A percentile compares a stretch with the other conserved stretches of the same genome.
phyloP scores from a whole-genome alignment of 2,329 filamentous ascomycete species.

The Diaporthe sp. region DNA sequence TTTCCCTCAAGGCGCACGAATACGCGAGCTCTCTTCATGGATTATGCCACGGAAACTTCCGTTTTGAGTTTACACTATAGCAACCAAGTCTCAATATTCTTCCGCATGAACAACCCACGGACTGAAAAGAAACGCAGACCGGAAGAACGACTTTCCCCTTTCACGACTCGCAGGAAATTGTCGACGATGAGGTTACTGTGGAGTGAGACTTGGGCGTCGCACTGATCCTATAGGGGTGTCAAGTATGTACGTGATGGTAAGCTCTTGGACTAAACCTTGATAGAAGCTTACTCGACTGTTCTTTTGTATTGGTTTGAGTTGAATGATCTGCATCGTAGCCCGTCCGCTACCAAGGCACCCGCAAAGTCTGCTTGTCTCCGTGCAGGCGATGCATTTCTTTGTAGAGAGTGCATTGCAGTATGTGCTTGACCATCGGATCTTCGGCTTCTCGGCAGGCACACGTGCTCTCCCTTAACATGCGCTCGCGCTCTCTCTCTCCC shows the following conservation, averaged over 20 bases:
- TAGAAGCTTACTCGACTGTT: not conserved
- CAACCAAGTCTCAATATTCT: not conserved
- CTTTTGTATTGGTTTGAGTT: not conserved
- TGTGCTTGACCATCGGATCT: not conserved
- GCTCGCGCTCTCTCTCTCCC: no score
- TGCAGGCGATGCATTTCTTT: not conserved
- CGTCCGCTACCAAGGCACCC: not conserved
- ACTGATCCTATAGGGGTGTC: not conserved
- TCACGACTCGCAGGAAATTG: not conserved
- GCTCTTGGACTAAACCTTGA: constrained; percentile 23
- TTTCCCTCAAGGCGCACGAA: not conserved
- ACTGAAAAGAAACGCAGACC: not conserved
- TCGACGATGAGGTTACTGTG: not conserved
- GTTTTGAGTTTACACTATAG: constrained; percentile 2
- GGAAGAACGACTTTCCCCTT: not conserved
- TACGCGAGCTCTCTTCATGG: not conserved
- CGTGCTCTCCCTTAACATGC: not conserved
- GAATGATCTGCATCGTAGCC: constrained; percentile 11
- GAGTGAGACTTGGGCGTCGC: not conserved
- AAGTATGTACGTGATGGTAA: not conserved
- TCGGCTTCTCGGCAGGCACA: constrained; percentile 15
- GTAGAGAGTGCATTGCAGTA: not conserved
- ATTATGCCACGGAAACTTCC: not conserved
- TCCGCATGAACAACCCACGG: constrained; percentile 4
- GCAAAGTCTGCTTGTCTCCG: not conserved